phyloP scores from a whole-genome alignment of 2,329 filamentous ascomycete species.

The Hymenoscyphus scutula region DNA sequence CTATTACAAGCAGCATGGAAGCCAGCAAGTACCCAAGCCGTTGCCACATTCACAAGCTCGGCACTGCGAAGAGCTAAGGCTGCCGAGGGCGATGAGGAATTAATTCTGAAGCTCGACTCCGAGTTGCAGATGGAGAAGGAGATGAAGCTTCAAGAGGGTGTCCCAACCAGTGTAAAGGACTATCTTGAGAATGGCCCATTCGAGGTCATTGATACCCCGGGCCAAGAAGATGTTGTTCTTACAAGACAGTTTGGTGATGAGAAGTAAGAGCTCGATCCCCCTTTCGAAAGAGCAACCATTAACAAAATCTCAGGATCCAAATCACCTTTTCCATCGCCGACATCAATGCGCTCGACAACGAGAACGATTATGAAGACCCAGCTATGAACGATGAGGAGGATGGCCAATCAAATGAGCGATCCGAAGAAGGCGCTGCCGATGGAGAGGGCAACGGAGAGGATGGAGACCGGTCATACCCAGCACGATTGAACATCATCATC shows the following conservation, averaged over 20 bases:
- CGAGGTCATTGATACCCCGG: constrained; percentile 76
- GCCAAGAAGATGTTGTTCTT: constrained; percentile 84
- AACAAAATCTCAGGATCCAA: constrained; percentile 56
- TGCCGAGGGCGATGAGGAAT: constrained; percentile 68
- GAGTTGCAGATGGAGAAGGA: constrained; percentile 84
- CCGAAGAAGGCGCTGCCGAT: constrained; percentile 46
- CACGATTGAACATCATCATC: constrained; percentile 79
- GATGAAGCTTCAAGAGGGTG: constrained; percentile 66
- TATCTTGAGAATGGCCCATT: constrained; percentile 85
- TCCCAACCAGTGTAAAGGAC: constrained; percentile 77
- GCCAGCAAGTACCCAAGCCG: constrained; percentile 29
- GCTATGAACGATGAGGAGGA: constrained; percentile 53
- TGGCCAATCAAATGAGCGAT: constrained; percentile 52
- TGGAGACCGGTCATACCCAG: constrained; percentile 65
- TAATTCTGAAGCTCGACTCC: constrained; percentile 79
- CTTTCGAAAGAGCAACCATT: constrained; percentile 32
- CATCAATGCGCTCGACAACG: constrained; percentile 64
- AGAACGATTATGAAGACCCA: constrained; percentile 55
- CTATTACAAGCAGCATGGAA: constrained; percentile 33
- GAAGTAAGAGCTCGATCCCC: constrained; percentile 58
- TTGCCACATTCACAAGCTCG: constrained; percentile 40
- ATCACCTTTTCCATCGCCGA: constrained; percentile 84
- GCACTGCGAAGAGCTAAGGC: constrained; percentile 39
- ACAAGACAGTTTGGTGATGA: constrained; percentile 83
- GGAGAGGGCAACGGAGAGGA: constrained; percentile 50